Base-by-base conservation (phyloP, 768 basidiomycete genomes). In the Leccinum uliginosum region DNA sequence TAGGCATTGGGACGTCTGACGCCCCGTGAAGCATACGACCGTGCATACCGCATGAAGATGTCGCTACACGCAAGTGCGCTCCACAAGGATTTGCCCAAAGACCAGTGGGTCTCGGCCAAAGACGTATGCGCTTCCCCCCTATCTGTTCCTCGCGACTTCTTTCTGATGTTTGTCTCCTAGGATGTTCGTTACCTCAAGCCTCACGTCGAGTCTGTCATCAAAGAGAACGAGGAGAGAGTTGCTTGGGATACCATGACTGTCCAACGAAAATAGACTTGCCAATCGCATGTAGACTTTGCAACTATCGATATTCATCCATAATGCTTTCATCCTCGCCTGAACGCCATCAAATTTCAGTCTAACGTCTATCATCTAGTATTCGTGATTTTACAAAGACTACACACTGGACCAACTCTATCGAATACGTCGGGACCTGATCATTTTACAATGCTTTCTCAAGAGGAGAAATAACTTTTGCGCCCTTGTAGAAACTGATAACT, bases 111-210 rank as follows among this genome's bases (percentile, higher is more conserved):
- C 50, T 82, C 80, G 57, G 75, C 82, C 2, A 80, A 82, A 59
- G 87, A 97, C 75, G 96, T 97, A 66, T 50, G 83, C 57, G 12
- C 17, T 55, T 21, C 24, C 3, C 34, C 24, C 3, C 34, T 19
- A 19, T n/a, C n/a, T 40, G 17, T 32, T 14, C 6, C 27, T 32
- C 49, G 7, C 58, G 24, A 61, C 53, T 55, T 55, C 21, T 58
- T 9, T 27, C 60, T 57, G 30, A 58, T 58, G 58, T 46, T 56
- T 17, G 48, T 45, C 12, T 51, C 43, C 23, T 73, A 98, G 96
- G 96, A 98, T 71, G 73, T 81, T 60, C 90, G 93, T 57, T 98
- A 97, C 82, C 84, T 98, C 65, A 81, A 78, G 59, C 87, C 91
- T 27, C 82, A 87, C 70, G 83, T 98, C 40, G 63, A 77, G 58